phyloP scores from a whole-genome alignment of 2,329 filamentous ascomycete genomes.

The Tolypocladium ophioglossoides region DNA sequence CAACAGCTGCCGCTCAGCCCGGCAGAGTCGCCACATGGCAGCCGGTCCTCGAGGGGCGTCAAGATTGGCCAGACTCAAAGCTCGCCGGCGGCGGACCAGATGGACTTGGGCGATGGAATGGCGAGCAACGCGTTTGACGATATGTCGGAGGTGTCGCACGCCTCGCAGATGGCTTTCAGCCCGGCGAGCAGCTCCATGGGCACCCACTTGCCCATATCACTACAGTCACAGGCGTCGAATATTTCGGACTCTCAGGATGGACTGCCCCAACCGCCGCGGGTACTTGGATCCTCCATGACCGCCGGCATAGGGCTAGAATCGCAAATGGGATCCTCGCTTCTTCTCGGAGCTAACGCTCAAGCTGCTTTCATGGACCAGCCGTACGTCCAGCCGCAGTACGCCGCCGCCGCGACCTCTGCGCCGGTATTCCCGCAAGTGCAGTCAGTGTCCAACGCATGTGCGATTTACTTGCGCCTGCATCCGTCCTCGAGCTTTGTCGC shows the following conservation, averaged over 20 bases:
- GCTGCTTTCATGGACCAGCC: slow-evolving; percentile 22
- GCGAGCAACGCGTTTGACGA: slow-evolving; percentile 11
- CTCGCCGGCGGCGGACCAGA: slow-evolving; percentile 4
- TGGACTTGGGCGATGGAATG: slow-evolving; percentile 11
- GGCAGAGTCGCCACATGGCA: not conserved
- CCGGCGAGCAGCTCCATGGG: slow-evolving; percentile 8
- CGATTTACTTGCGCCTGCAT: slow-evolving; percentile 61
- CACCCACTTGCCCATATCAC: slow-evolving; percentile 9
- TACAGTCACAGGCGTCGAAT: slow-evolving; percentile 11
- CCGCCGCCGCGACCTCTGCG: slow-evolving; percentile 10
- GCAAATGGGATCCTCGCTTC: slow-evolving; percentile 26
- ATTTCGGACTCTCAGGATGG: slow-evolving; percentile 7
- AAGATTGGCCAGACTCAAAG: slow-evolving; percentile 1
- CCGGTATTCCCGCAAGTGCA: slow-evolving; percentile 13
- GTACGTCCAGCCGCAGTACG: slow-evolving; percentile 19
- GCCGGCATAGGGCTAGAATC: slow-evolving; percentile 18
- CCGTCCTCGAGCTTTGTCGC: slow-evolving; percentile 46
- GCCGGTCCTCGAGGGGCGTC: not conserved
- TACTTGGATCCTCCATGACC: slow-evolving; percentile 13
- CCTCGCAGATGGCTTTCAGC: slow-evolving; percentile 13
- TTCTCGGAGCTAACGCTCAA: slow-evolving; percentile 27
- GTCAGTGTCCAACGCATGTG: slow-evolving; percentile 24
- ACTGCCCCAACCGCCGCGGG: slow-evolving; percentile 12
- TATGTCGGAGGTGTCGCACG: slow-evolving; percentile 12
- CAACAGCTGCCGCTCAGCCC: slow-evolving; percentile 2